Conservation (phyloP, 1,284 basidiomycete species). For the Bondarzewia mesenterica region DNA sequence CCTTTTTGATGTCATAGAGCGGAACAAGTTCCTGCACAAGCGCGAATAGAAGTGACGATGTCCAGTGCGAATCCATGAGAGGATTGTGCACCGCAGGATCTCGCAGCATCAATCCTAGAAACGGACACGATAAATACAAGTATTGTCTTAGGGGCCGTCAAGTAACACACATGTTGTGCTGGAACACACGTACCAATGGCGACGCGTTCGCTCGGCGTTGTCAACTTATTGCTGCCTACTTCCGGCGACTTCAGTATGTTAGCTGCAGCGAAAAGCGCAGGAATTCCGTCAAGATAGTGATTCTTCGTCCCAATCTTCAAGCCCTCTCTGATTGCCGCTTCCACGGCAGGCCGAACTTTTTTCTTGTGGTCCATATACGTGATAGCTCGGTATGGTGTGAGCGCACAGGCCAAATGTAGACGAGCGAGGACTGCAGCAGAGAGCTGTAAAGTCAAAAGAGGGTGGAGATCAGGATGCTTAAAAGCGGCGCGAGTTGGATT, state of each 20-base stretch:
- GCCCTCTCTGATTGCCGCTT: constrained; percentile 73
- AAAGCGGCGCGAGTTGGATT: constrained; percentile 14
- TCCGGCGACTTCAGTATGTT: constrained; percentile 36
- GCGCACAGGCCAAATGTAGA: constrained; percentile 65
- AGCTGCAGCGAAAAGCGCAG: constrained; percentile 57
- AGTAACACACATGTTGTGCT: neutral
- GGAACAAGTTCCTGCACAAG: constrained; percentile 64
- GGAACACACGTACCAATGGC: constrained; percentile 42
- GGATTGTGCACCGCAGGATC: constrained; percentile 60
- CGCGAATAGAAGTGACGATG: constrained; percentile 66
- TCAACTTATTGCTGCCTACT: constrained; percentile 29
- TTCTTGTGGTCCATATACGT: constrained; percentile 60
- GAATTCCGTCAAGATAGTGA: constrained; percentile 70
- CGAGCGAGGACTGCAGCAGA: constrained; percentile 35
- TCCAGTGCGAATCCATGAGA: constrained; percentile 60
- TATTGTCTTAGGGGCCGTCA: neutral
- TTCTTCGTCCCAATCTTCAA: constrained; percentile 79
- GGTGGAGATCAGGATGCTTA: constrained; percentile 30
- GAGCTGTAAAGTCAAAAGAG: constrained; percentile 34
- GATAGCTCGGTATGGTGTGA: constrained; percentile 56
- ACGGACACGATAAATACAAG: neutral
- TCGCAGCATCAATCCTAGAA: constrained; percentile 57
- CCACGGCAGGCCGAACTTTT: constrained; percentile 49
- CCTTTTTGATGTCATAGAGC: constrained; percentile 36
- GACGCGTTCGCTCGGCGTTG: constrained; percentile 38